Conservation (phyloP, 2,329 filamentous ascomycete genomes). For the Penicillium frequentans region DNA sequence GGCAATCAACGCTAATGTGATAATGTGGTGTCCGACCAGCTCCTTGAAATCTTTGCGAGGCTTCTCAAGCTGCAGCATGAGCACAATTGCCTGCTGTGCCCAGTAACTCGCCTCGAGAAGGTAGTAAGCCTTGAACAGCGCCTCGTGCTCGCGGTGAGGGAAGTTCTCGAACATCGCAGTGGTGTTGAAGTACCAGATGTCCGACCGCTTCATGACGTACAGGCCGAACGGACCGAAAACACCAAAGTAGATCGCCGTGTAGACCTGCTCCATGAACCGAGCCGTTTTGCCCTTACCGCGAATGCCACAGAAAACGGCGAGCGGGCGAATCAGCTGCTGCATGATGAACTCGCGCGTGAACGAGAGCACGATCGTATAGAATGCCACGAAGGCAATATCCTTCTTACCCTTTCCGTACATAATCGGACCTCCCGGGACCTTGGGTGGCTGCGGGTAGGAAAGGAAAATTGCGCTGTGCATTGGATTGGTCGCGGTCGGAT, state of each 20-base stretch:
- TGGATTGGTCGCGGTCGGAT: constrained; percentile 76
- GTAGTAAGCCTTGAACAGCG: constrained; percentile 90
- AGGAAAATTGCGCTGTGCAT: constrained; percentile 83
- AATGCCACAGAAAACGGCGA: constrained; percentile 70
- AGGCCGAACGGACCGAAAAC: constrained; percentile 79
- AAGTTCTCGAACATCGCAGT: constrained; percentile 85
- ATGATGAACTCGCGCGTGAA: constrained; percentile 96
- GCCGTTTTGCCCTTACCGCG: constrained; percentile 73
- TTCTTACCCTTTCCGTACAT: constrained; percentile 88
- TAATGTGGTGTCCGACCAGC: constrained; percentile 86
- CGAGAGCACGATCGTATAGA: constrained; percentile 85
- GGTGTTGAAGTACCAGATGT: constrained; percentile 95
- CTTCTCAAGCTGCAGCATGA: constrained; percentile 85
- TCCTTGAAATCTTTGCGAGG: constrained; percentile 94
- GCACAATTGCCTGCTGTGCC: constrained; percentile 88
- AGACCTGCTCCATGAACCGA: constrained; percentile 94
- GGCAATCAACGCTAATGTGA: constrained; percentile 79
- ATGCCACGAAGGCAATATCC: constrained; percentile 83
- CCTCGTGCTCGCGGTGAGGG: constrained; percentile 79
- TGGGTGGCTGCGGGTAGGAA: constrained; percentile 73
- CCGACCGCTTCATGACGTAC: constrained; percentile 87
- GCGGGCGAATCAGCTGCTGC: constrained; percentile 80
- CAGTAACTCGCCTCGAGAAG: constrained; percentile 93
- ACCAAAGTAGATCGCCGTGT: constrained; percentile 88
- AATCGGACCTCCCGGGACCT: constrained; percentile 47